Conservation (phyloP, 768 basidiomycete genomes). For the Mycena floridula region DNA sequence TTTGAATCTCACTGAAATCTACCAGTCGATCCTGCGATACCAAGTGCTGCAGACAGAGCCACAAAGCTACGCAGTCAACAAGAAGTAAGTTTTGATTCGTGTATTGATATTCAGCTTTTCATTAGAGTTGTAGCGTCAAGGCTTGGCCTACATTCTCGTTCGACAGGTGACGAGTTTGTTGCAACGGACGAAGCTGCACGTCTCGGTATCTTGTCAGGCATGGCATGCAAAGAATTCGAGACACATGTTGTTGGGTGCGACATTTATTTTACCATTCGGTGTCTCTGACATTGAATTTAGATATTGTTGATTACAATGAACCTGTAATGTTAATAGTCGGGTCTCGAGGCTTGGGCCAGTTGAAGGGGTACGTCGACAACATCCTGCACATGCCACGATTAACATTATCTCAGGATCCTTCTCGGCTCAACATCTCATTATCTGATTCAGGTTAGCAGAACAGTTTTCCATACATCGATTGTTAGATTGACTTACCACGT, state of each 20-base stretch:
- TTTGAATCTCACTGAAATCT: conserved; percentile 7
- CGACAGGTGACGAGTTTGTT: conserved; percentile 86
- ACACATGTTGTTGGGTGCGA: conserved; percentile 71
- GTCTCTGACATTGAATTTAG: conserved; percentile 22
- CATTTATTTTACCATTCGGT: neutral
- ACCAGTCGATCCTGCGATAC: conserved; percentile 61
- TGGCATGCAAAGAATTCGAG: conserved; percentile 95
- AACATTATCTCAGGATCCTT: conserved; percentile 54
- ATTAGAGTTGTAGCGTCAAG: conserved; percentile 78
- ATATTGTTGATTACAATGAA: conserved; percentile 81
- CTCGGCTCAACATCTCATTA: conserved; percentile 96
- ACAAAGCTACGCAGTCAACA: conserved; percentile 85
- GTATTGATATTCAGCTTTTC: no score
- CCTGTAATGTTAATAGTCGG: conserved; percentile 94
- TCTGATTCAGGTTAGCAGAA: conserved; percentile 68
- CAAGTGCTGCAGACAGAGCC: conserved; percentile 68
- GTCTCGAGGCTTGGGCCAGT: conserved; percentile 80
- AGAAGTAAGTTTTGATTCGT: conserved; percentile 49
- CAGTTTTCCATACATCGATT: conserved; percentile 1
- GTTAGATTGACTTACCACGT: neutral
- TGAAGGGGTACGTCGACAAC: conserved; percentile 67
- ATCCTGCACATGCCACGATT: neutral
- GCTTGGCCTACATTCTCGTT: conserved; percentile 78
- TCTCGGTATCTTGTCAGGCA: conserved; percentile 86
- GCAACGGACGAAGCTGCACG: conserved; percentile 85